These are phyloP conservation scores for Spiraea crenata DNA, from an alignment of 331 rosid genomes.

Conservation along the genomic window DNA sequence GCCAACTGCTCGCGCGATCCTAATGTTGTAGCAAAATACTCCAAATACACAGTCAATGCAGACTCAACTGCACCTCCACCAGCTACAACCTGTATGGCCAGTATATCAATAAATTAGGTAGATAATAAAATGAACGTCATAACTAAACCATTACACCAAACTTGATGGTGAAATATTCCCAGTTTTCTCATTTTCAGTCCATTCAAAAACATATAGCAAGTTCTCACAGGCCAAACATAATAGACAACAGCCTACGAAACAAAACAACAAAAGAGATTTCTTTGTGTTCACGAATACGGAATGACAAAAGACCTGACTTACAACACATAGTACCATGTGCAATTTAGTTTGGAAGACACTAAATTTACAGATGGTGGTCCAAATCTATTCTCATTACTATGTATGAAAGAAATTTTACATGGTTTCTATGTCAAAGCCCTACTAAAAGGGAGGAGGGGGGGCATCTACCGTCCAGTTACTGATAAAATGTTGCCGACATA, in stretches of 20 bases:
- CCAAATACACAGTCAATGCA: constrained; percentile 93
- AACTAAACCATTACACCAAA: not conserved
- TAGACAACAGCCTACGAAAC: not conserved
- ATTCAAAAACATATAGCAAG: not conserved
- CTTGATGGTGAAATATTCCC: not conserved
- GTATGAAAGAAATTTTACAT: not conserved
- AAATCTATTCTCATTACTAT: not conserved
- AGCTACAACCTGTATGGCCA: constrained; percentile 76
- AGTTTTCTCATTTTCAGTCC: not conserved
- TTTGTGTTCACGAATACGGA: too few relatives aligned
- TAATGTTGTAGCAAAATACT: constrained; percentile 89
- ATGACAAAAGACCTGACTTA: not conserved
- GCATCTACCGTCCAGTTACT: not conserved
- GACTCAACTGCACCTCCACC: constrained; percentile 99
- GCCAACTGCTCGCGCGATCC: constrained; percentile 99
- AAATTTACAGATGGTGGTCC: not conserved
- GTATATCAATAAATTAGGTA: constrained; percentile 7
- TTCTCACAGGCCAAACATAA: not conserved
- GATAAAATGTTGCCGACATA: not conserved
- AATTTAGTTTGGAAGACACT: not conserved
- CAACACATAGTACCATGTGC: not conserved
- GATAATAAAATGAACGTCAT: not conserved
- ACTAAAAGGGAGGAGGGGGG: not conserved
- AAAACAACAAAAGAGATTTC: too few relatives aligned
- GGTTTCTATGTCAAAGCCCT: not conserved